Evolutionary conservation across 768 basidiomycete species (phyloP).

Genomic region (Leccinum arenicola): DNA sequence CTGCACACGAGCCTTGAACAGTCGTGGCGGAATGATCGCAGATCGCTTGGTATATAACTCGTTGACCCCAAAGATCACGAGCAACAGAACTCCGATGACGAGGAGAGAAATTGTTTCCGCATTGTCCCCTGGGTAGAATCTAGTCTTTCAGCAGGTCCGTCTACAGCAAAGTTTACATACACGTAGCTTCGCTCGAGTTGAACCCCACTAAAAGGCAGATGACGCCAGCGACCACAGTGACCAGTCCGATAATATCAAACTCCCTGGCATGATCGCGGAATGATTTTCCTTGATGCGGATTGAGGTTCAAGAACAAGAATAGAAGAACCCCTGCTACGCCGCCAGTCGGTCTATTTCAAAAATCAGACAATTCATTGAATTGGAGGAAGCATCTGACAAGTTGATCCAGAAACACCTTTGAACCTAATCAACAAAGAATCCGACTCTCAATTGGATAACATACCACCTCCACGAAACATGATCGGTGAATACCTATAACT

Average conservation of each 20-base stretch:
- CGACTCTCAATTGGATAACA: conserved; percentile 8
- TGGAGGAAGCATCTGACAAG: conserved; percentile 21
- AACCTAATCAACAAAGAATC: conserved; percentile 2
- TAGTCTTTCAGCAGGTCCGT: background rate
- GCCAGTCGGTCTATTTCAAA: conserved; percentile 33
- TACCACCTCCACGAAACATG: conserved; percentile 41
- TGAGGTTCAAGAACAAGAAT: conserved; percentile 36
- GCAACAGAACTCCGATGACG: conserved; percentile 31
- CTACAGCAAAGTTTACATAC: conserved; percentile 18
- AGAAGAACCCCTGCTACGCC: conserved; percentile 31
- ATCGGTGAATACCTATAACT: conserved; percentile 31
- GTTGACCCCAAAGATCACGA: conserved; percentile 32
- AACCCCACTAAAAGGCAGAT: conserved; percentile 40
- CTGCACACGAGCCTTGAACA: conserved; percentile 31
- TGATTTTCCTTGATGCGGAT: conserved; percentile 31
- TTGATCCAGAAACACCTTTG: conserved; percentile 38
- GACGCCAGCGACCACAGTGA: conserved; percentile 33
- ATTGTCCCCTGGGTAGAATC: conserved; percentile 24
- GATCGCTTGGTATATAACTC: conserved; percentile 33
- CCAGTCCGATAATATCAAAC: conserved; percentile 42
- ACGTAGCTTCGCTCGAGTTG: conserved; percentile 33
- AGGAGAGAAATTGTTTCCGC: conserved; percentile 37
- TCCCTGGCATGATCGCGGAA: conserved; percentile 31
- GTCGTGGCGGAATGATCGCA: conserved; percentile 39
- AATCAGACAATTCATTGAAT: background rate